A percentile compares a stretch with the other conserved stretches of the same genome.
Evolutionary conservation across 345 rosid species (phyloP).

Genomic region (Chamaenerion angustifolium): DNA sequence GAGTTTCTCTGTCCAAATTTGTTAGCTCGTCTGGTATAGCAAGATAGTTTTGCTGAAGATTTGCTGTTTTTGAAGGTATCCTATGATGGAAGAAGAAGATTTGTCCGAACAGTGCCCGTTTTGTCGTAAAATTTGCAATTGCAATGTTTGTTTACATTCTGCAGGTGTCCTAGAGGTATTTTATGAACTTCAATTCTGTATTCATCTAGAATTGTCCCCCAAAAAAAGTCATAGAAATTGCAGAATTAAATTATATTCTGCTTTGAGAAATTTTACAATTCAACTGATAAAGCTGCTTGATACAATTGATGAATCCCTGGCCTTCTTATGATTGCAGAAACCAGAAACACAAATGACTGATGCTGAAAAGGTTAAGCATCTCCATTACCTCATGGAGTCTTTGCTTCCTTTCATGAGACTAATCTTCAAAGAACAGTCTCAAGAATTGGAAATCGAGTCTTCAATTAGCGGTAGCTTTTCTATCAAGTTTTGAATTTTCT

Average conservation of each 20-base stretch:
- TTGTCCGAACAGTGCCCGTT: slow-evolving; percentile 51
- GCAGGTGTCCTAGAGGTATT: slow-evolving; percentile 48
- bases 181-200: background rate
- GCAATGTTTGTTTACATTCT: slow-evolving; percentile 60
- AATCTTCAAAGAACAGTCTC: slow-evolving; percentile 34
- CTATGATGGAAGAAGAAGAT: slow-evolving; percentile 38
- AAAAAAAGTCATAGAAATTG: background rate
- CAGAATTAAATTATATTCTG: background rate
- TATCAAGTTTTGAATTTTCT: background rate
- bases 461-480: slow-evolving; percentile 29
- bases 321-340: slow-evolving; percentile 25
- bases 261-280: background rate
- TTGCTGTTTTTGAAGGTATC: slow-evolving; percentile 36
- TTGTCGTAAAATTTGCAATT: slow-evolving; percentile 71
- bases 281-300: background rate
- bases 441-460: slow-evolving; percentile 52
- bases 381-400: slow-evolving; percentile 32
- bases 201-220: background rate
- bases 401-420: slow-evolving; percentile 49
- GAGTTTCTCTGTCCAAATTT: slow-evolving; percentile 2
- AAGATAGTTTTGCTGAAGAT: background rate
- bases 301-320: background rate
- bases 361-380: slow-evolving; percentile 37
- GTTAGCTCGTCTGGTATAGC: too few species aligned
- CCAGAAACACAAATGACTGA: slow-evolving; percentile 30